Base-by-base conservation (phyloP, 345 rosid genomes). In the Citrus reticulata region DNA sequence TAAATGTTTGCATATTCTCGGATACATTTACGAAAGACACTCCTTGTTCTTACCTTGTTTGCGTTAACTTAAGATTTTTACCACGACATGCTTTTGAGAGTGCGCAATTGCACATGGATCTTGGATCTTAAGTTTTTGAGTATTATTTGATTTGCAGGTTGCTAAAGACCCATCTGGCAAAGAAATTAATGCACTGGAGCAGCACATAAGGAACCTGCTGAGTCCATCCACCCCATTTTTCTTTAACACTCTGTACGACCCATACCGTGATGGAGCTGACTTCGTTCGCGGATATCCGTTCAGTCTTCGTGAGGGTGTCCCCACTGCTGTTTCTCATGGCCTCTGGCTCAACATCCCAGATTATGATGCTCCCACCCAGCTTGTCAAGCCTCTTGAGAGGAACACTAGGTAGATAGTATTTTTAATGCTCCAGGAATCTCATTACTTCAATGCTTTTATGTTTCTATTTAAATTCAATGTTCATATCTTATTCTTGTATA, bases 311-410 rank as follows among this genome's bases (percentile, higher is more conserved):
- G 98, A 92, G 82, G 98, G 98, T 88, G 95, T 83, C 40, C 83
- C 89, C 40, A 94, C 98, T 9, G 97, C 98, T 73, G 92, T 90
- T 2, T 94, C 98, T 10, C 98, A 94, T 77, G 98, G 98, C 27
- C 93, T 94, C 67, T 94, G 98, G 98, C 98, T 94, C 77, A 94
- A 94, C 91, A 94, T 94, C 76, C 98, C 97, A 34, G 97, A 94
- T 75, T 94, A 94, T 80, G 98, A 94, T 84, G 98, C 98, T 42
- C 98, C 98, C 0, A 94, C 98, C 46, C 98, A 94, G 81, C 97
- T 94, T 64, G 98, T 94, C 76, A 94, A 94, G 88, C 98, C 98
- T 72, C 93, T 72, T 40, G 98, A 94, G 87, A 92, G 94, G 83
- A 93, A 94, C 89, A 87, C 90, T 5, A 88, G 98, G 98, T 91